Evolutionary conservation across 345 rosid species (phyloP), one percentile per base, ranked within the genome.

Genomic region (Dipteronia sinensis): DNA sequence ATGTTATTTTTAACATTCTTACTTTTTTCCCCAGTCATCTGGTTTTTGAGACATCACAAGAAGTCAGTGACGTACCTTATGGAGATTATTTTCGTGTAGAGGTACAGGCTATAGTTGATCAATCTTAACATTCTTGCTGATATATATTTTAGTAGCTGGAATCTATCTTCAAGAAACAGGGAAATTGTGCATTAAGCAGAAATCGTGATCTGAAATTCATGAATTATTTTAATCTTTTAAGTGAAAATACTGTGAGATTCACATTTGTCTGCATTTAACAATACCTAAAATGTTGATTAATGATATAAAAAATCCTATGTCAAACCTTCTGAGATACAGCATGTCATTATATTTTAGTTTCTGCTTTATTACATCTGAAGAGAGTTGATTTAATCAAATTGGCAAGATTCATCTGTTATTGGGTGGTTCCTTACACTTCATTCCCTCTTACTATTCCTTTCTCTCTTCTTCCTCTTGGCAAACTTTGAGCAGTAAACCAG

Each of bases 31-130:
- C 73, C 86, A 94, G 99, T 80, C 92, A 90, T 83, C 79, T 94
- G 86, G 91, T 94, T 70, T 74, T 96, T 72, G 92, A 94, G 88
- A 89, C 92, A 78, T 90, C 98, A 66, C 97, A 96, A 85, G 95
- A 88, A 83, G 83, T 96, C 83, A 90, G 29, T 62, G 97, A 96
- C 34, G 97, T 94, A 40, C 97, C 94, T 59, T 92, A 86, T 81
- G 99, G 90, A 81, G 99, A 96, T 89, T 88, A 90, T 82, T 96
- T 96, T 81, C 83, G 80, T 0, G 97, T 96, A 56, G 90, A 96
- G 99, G 99, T 96, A 94, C 34, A 73, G n/a, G 58, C 69, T 80
- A 68, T 61, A 65, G 40, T 68, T 62, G 38, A 61, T 55, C 44
- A 25, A 58, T 49, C 69, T 11, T 62, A 51, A 65, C 65, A 66